Evolutionary conservation across 2,329 filamentous ascomycete species (phyloP), one percentile per base, ranked within the genome.

Genomic region (Aschersonia sp.): DNA sequence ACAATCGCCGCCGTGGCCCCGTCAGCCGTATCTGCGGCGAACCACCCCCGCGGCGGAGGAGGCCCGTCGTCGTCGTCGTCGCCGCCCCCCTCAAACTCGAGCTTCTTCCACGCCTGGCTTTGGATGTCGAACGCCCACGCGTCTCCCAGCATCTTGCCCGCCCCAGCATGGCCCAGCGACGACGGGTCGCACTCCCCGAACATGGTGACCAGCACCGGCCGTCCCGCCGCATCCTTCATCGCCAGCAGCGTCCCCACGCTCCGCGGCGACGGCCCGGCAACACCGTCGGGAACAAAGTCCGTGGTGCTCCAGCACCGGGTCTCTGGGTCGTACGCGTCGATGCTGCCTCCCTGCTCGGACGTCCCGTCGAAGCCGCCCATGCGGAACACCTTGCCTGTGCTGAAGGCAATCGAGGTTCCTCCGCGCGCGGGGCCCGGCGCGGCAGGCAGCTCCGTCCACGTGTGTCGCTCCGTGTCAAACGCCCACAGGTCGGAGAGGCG

Each of bases 351-450:
- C 35, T 76, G 68, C 54, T 83, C 79, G 0, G 56, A 69, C 9
- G 65, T 68, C 0, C 79, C 80, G 55, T 83, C 78, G 47, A 82
- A 83, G 0, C 80, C 80, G 51, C 77, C 75, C 69, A 81, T 77
- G 1, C 79, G 67, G 55, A 74, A 83, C 4, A 83, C 41, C 47
- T 68, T 61, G 4, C 54, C 58, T 5, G 51, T 43, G 9, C 35
- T 14, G 41, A 56, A 60, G 0, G 61, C 49, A 74, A 75, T 44
- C 5, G 42, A 44, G 8, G 42, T 44, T 9, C 54, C 56, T 2
- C 58, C 58, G 8, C 58, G 50, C 0, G 55, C 64, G 52, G 76
- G 72, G 0, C 60, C 69, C 0, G 76, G 76, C 0, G 79, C 78
- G n/a, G 69, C 57, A 0, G 70, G 53, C 7, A 76, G 62, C 50